A percentile compares a stretch with the other conserved stretches of the same genome.
Conservation (phyloP, 495 filamentous ascomycete species). For the Achaetomiella virescens region DNA sequence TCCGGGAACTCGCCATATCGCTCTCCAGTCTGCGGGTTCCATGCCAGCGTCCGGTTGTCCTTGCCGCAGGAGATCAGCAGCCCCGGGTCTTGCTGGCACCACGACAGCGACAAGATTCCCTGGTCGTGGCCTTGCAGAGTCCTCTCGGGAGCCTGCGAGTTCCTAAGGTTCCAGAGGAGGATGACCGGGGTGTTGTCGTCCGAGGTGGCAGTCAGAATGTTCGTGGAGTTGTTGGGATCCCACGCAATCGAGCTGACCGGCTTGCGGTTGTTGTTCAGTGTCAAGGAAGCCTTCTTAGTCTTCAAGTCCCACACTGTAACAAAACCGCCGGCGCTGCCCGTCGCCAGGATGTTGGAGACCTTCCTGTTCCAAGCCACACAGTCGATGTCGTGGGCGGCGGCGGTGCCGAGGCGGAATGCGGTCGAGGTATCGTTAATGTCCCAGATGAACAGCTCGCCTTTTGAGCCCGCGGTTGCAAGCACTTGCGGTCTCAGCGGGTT, state of each 20-base stretch:
- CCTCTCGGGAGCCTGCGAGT: slow-evolving; percentile 90
- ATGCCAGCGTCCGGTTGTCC: slow-evolving; percentile 91
- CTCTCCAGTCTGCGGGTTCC: slow-evolving; percentile 90
- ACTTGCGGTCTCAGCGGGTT: slow-evolving; percentile 91
- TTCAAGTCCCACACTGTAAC: slow-evolving; percentile 99
- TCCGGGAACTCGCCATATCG: slow-evolving; percentile 88
- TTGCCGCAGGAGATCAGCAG: slow-evolving; percentile 91
- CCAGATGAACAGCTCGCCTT: slow-evolving; percentile 94
- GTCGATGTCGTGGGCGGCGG: slow-evolving; percentile 92
- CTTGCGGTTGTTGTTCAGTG: slow-evolving; percentile 91
- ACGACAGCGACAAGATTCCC: slow-evolving; percentile 89
- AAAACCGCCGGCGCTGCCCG: slow-evolving; percentile 88
- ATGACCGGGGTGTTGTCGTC: slow-evolving; percentile 86
- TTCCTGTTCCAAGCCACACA: slow-evolving; percentile 98
- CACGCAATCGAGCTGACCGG: slow-evolving; percentile 92
- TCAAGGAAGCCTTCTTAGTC: slow-evolving; percentile 91
- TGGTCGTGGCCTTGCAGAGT: slow-evolving; percentile 84
- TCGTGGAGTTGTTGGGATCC: slow-evolving; percentile 92
- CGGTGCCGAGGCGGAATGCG: slow-evolving; percentile 80
- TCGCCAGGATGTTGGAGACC: slow-evolving; percentile 91
- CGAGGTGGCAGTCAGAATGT: slow-evolving; percentile 86
- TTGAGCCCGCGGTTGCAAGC: slow-evolving; percentile 84
- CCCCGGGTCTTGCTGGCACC: slow-evolving; percentile 89
- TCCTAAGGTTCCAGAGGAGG: slow-evolving; percentile 88
- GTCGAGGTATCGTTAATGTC: slow-evolving; percentile 84